Conservation (phyloP, 2,329 filamentous ascomycete genomes). For the Diplocarpon rosae region DNA sequence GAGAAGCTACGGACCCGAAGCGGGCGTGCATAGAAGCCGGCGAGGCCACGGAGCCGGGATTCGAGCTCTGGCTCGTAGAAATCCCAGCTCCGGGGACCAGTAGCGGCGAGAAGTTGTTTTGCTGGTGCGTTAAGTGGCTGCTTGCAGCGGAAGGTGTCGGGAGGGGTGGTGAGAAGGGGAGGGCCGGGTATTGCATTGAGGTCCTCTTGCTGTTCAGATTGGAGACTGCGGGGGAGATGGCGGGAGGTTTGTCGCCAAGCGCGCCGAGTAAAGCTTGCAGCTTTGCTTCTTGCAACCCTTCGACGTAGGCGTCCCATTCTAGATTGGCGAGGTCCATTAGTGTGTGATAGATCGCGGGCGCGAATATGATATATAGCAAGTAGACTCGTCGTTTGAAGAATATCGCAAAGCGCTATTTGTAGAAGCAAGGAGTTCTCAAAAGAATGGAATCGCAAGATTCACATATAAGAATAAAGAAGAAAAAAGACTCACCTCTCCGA, state of each 20-base stretch:
- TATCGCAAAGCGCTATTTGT: neutral
- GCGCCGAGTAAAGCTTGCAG: slow-evolving; percentile 83
- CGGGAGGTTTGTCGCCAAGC: slow-evolving; percentile 59
- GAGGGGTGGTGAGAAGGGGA: slow-evolving; percentile 76
- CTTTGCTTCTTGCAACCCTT: slow-evolving; percentile 80
- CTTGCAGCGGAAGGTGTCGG: slow-evolving; percentile 70
- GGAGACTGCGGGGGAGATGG: slow-evolving; percentile 54
- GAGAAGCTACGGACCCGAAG: slow-evolving; percentile 52
- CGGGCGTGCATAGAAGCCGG: slow-evolving; percentile 56
- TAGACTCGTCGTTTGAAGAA: neutral
- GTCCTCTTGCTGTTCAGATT: slow-evolving; percentile 51
- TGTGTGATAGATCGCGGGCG: neutral
- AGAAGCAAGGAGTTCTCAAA: neutral
- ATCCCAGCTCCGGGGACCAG: slow-evolving; percentile 51
- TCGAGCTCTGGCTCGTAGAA: slow-evolving; percentile 52
- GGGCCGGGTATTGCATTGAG: slow-evolving; percentile 62
- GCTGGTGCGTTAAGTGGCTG: slow-evolving; percentile 46
- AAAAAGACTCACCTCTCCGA: slow-evolving; percentile 26
- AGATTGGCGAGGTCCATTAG: slow-evolving; percentile 8
- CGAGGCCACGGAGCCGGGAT: slow-evolving; percentile 55
- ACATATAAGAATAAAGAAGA: neutral
- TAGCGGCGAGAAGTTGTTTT: slow-evolving; percentile 38
- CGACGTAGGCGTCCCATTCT: slow-evolving; percentile 68
- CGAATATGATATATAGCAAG: neutral
- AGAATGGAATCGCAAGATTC: slow-evolving; percentile 2